These are phyloP conservation scores for Ceratocystis lukuohia DNA, from an alignment of 2,329 filamentous ascomycete species.

Conservation along the genomic window DNA sequence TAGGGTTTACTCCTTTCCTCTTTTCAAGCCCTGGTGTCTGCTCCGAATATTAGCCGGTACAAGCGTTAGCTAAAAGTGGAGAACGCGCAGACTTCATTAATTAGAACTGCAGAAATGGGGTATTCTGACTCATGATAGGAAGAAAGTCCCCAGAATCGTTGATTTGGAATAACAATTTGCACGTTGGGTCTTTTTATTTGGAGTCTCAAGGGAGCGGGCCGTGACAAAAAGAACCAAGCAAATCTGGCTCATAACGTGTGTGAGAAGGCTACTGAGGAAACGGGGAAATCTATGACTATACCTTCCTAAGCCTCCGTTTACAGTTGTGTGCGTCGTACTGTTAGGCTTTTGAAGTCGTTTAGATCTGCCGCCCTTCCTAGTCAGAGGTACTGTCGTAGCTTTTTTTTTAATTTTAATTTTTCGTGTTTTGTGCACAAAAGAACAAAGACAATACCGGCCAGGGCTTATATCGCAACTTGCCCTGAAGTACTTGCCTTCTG, in stretches of 20 bases:
- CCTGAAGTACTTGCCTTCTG: neutral
- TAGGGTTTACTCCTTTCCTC: neutral
- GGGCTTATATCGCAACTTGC: neutral
- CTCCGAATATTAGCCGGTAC: neutral
- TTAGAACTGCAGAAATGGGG: neutral
- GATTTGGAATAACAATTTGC: neutral
- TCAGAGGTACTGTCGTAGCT: neutral
- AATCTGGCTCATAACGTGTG: neutral
- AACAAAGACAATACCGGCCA: neutral
- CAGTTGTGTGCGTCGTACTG: neutral
- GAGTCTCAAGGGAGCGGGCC: neutral
- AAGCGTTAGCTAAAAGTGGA: neutral
- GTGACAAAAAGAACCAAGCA: neutral
- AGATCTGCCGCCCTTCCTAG: neutral
- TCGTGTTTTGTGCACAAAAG: neutral
- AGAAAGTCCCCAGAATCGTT: neutral
- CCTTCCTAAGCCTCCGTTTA: neutral
- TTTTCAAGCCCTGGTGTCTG: neutral
- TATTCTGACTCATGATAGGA: conserved; percentile 1
- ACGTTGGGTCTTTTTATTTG: neutral
- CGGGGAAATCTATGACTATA: neutral
- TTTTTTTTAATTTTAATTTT: neutral
- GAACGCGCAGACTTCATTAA: neutral
- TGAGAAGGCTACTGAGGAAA: neutral
- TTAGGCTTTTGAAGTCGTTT: neutral